Base-by-base conservation (phyloP, 805 yeast genomes). In the Cyberlindnera mrakii region DNA sequence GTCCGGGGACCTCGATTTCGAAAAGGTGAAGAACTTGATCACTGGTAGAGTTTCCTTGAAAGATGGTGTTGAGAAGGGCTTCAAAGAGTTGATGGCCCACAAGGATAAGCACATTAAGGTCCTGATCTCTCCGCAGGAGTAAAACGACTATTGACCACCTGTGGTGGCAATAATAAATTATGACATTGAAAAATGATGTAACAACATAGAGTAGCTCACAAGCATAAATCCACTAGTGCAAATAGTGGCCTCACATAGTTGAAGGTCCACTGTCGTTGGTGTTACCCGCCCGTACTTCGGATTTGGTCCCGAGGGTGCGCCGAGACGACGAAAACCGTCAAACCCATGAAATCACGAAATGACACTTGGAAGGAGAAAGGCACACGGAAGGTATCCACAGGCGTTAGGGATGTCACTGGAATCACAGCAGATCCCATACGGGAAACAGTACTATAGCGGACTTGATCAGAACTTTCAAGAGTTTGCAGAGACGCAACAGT, bases 81-180 rank as follows among this genome's bases (percentile, higher is more conserved):
- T 71, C 48, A 43, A 57, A 18, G 75, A 71, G 46, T 55, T 72
- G 52, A 54, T 69, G 34, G 51, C 60, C 43, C 60, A 72, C 49
- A 72, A 71, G 51, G 75, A 68, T 33, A 66, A 57, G 35, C 74
- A 72, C 48, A 69, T 72, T 47, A 72, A 72, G 63, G 66, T 72
- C 34, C 55, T 72, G 47, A 62, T 72, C 34, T 57, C 68, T 31
- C 73, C 74, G 14, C 55, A 55, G 13, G 14, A 19, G 29, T 34
- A 20, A 34, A 7, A 10, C 8, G 10, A 3, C 27, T 23, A 23
- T 23, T 23, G 27, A 23, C 5, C 8, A 23, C 10, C 8, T 23
- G 10, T 23, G 27, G 10, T 23, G 27, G 8, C 5, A 4, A 9
- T 6, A 23, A 6, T 23, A 23, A 23, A 7, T 23, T 6, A 19